phyloP scores from a whole-genome alignment of 495 filamentous ascomycete species.

The Neurospora sp. region DNA sequence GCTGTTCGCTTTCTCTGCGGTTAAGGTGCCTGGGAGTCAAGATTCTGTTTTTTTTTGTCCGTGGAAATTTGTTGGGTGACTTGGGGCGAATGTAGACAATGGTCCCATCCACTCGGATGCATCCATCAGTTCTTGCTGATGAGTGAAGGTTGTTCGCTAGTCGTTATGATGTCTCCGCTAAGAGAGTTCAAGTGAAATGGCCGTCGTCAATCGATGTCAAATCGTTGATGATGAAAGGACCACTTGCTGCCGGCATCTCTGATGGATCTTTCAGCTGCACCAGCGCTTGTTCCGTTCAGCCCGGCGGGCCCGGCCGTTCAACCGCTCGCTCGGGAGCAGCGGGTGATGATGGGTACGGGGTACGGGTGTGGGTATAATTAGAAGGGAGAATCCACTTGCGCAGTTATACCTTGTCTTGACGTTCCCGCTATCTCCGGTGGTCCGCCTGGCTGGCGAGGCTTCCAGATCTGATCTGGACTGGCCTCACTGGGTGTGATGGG shows the following conservation, averaged over 20 bases:
- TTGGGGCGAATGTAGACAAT: too few species aligned
- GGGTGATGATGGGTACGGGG: not conserved
- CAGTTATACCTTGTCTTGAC: not conserved
- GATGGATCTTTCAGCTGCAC: not conserved
- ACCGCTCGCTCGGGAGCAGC: not conserved
- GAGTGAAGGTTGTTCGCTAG: too few species aligned
- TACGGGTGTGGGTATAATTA: not conserved
- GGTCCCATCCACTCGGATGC: too few species aligned
- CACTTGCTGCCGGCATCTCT: not conserved
- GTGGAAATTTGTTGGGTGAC: too few species aligned
- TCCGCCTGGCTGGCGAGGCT: not conserved
- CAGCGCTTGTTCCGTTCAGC: not conserved
- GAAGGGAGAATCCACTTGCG: not conserved
- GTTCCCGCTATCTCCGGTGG: not conserved
- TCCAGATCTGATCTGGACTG: not conserved
- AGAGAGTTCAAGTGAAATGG: too few species aligned
- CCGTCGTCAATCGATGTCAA: too few species aligned
- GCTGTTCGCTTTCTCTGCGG: too few species aligned
- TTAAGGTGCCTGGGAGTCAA: too few species aligned
- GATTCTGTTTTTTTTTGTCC: too few species aligned
- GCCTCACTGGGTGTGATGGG: not conserved
- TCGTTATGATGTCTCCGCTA: too few species aligned
- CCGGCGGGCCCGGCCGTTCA: not conserved
- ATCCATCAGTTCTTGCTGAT: too few species aligned
- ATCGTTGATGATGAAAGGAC: too few species aligned